A percentile compares a stretch with the other conserved stretches of the same genome.
phyloP scores from a whole-genome alignment of 2,329 filamentous ascomycete species.

The Magnaporthales sp. region DNA sequence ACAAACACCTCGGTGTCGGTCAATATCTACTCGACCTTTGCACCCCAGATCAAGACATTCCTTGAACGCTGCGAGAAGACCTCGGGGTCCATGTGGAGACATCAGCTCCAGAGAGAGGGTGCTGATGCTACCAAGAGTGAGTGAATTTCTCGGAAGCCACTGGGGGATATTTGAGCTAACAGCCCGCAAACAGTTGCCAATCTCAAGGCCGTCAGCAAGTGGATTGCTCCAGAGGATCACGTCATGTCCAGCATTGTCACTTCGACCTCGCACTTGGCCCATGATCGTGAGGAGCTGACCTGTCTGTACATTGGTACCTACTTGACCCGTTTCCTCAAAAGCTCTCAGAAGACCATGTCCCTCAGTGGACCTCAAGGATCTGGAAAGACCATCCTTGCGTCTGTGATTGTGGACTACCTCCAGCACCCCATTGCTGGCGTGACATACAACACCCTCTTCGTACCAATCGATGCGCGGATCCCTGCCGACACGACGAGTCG shows the following conservation, averaged over 20 bases:
- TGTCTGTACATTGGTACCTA: background rate
- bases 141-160: background rate
- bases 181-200: background rate
- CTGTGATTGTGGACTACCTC: background rate
- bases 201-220: background rate
- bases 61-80: background rate
- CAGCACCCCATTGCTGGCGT: background rate
- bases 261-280: background rate
- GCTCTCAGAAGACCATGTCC: background rate
- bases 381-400: background rate
- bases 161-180: background rate
- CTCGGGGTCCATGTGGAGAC: background rate
- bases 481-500: background rate
- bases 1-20: background rate
- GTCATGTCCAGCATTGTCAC: background rate
- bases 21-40: slow-evolving; percentile 1
- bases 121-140: background rate
- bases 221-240: background rate
- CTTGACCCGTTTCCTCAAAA: background rate
- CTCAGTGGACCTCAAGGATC: background rate
- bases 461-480: background rate
- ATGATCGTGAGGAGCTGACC: background rate
- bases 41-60: background rate
- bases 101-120: background rate
- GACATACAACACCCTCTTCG: background rate